Conservation (phyloP, 73 alveolate genomes). For the Symbiodinium pilosum region DNA sequence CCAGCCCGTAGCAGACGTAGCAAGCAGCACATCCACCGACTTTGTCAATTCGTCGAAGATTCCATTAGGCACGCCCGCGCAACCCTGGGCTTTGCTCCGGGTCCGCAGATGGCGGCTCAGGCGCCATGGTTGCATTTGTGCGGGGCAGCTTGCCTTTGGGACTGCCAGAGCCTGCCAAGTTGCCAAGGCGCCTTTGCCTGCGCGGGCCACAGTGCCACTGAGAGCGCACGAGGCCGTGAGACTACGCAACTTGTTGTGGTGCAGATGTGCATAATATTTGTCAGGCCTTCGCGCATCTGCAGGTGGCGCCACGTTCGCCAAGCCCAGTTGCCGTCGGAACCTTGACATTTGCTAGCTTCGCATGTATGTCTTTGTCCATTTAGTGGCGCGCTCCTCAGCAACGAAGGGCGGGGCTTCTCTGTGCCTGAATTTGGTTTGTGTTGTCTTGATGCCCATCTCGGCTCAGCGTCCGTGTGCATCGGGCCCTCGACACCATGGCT, state of each 20-base stretch:
- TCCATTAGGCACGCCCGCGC: slow-evolving; percentile 6
- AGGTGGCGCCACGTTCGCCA: not conserved
- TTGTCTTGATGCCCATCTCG: not conserved
- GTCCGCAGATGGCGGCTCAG: not conserved
- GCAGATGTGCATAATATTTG: too few relatives aligned
- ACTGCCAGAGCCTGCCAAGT: too few relatives aligned
- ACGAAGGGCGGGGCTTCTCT: too few relatives aligned
- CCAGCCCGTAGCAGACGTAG: too few relatives aligned
- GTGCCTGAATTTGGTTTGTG: too few relatives aligned
- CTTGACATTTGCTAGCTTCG: too few relatives aligned
- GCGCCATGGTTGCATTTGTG: not conserved
- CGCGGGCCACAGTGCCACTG: not conserved
- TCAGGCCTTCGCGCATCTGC: not conserved
- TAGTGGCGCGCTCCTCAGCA: too few relatives aligned
- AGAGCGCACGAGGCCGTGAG: not conserved
- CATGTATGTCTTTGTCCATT: too few relatives aligned
- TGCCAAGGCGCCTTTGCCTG: not conserved
- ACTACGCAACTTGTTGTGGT: too few relatives aligned
- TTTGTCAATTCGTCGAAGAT: too few relatives aligned
- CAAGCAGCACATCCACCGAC: too few relatives aligned
- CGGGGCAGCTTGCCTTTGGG: too few relatives aligned
- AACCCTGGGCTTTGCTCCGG: not conserved
- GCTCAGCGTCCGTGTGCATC: slow-evolving; percentile 5
- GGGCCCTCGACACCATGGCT: slow-evolving; percentile 26
- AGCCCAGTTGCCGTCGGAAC: slow-evolving; percentile 1